These are phyloP conservation scores for Albophoma yamanashiensis DNA, from an alignment of 2,329 filamentous ascomycete species.

Conservation along the genomic window DNA sequence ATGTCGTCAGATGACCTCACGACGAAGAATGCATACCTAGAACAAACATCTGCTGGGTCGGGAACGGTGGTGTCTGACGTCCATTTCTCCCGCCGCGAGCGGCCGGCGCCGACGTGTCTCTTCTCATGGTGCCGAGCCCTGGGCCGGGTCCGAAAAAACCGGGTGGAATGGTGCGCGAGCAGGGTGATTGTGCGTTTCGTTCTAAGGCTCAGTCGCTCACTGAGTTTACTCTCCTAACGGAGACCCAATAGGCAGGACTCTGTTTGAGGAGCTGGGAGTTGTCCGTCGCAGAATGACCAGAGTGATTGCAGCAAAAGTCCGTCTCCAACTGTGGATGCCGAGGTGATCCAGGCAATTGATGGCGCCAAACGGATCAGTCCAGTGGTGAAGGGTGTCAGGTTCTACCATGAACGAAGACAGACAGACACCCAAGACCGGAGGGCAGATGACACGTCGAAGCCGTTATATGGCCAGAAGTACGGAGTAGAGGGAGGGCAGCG, in stretches of 20 bases:
- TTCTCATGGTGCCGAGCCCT: slow-evolving; percentile 14
- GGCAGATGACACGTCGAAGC: background rate
- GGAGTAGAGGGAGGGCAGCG: slow-evolving; percentile 10
- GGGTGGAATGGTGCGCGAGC: background rate
- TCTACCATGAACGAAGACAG: background rate
- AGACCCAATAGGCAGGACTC: background rate
- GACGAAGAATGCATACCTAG: slow-evolving; percentile 28
- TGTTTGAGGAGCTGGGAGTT: background rate
- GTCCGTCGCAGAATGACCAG: background rate
- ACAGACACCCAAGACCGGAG: slow-evolving; percentile 6
- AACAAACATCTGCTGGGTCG: slow-evolving; percentile 38
- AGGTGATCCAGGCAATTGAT: background rate
- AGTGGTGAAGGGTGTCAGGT: background rate
- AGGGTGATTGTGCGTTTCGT: background rate
- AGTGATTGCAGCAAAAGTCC: background rate
- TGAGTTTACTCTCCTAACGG: background rate
- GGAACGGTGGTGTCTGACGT: slow-evolving; percentile 21
- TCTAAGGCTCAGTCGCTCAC: background rate
- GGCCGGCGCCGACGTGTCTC: slow-evolving; percentile 12
- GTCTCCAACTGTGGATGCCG: background rate
- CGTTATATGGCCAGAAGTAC: slow-evolving; percentile 7
- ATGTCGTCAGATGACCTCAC: background rate
- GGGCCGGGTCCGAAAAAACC: background rate
- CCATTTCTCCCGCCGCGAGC: slow-evolving; percentile 11
- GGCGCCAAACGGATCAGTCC: background rate